Conservation (phyloP, 2,329 filamentous ascomycete genomes). For the Iodosphaeria phyllophila region DNA sequence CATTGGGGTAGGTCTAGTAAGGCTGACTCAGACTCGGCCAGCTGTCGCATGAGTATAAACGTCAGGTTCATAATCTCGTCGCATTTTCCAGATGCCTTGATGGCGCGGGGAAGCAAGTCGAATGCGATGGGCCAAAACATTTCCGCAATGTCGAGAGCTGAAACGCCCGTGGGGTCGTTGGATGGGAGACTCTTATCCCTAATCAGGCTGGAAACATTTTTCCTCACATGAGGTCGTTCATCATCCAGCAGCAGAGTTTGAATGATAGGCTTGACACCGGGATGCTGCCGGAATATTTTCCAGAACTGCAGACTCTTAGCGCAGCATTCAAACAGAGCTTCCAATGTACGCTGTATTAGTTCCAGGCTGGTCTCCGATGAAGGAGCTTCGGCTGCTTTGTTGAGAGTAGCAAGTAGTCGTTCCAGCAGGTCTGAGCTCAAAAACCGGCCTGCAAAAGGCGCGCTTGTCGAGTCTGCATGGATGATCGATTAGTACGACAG, state of each 20-base stretch:
- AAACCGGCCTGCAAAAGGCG: constrained; percentile 6
- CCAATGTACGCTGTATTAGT: constrained; percentile 16
- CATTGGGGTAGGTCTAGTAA: constrained; percentile 9
- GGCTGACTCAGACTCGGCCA: constrained; percentile 9
- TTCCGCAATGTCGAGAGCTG: constrained; percentile 19
- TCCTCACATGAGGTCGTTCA: constrained; percentile 16
- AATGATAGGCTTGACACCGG: constrained; percentile 11
- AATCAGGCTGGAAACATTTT: constrained; percentile 16
- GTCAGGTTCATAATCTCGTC: constrained; percentile 19
- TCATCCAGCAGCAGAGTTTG: constrained; percentile 19
- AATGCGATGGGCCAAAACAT: constrained; percentile 27
- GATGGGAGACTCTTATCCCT: constrained; percentile 6
- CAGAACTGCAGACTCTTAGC: constrained; percentile 19
- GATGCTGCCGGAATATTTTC: constrained; percentile 15
- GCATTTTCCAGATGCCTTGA: constrained; percentile 15
- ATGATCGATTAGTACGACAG: not conserved
- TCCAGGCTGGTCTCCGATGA: constrained; percentile 11
- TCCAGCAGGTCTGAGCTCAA: constrained; percentile 8
- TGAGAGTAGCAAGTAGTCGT: constrained; percentile 9
- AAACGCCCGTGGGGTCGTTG: constrained; percentile 10
- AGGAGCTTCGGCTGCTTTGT: constrained; percentile 5
- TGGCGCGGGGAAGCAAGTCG: constrained; percentile 17
- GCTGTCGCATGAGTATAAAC: constrained; percentile 10
- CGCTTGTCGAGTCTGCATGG: constrained; percentile 8
- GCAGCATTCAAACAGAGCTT: constrained; percentile 21